Evolutionary conservation across 768 basidiomycete genomes (phyloP).

Genomic region (Lactarius indigo): DNA sequence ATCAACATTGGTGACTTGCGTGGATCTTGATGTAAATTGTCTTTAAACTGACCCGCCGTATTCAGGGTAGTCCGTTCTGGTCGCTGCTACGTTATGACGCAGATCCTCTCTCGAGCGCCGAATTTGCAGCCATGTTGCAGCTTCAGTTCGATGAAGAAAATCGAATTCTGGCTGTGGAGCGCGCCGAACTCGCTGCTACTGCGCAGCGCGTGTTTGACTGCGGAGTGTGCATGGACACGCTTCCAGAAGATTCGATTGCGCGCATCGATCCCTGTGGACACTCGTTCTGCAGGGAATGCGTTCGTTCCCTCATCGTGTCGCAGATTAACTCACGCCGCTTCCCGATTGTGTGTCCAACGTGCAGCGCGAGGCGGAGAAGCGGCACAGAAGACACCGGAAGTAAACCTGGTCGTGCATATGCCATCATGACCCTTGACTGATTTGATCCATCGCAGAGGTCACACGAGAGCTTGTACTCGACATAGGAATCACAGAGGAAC

Average conservation of each 20-base stretch:
- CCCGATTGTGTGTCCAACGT: slow-evolving; percentile 60
- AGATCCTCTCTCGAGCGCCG: background rate
- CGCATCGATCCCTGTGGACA: slow-evolving; percentile 47
- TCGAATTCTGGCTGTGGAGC: slow-evolving; percentile 6
- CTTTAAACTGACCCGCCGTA: background rate
- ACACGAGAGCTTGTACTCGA: slow-evolving; percentile 36
- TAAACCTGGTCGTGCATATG: slow-evolving; percentile 24
- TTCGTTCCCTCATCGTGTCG: slow-evolving; percentile 41
- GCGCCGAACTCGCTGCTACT: slow-evolving; percentile 2
- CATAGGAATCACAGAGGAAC: slow-evolving; percentile 42
- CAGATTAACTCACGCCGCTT: slow-evolving; percentile 52
- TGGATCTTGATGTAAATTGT: background rate
- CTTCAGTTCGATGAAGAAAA: slow-evolving; percentile 18
- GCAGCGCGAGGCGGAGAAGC: slow-evolving; percentile 34
- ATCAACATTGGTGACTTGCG: slow-evolving; percentile 1
- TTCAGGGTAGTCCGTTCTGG: slow-evolving; percentile 1
- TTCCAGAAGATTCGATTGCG: slow-evolving; percentile 41
- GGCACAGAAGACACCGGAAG: slow-evolving; percentile 31
- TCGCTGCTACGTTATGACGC: slow-evolving; percentile 1
- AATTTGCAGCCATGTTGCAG: slow-evolving; percentile 11
- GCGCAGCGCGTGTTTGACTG: slow-evolving; percentile 42
- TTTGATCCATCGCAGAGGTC: slow-evolving; percentile 1
- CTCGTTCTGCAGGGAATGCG: slow-evolving; percentile 51
- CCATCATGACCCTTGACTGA: background rate
- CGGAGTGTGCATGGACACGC: slow-evolving; percentile 52